Base-by-base conservation (phyloP, 208 protist genomes). In the Crithidia expoeki region DNA sequence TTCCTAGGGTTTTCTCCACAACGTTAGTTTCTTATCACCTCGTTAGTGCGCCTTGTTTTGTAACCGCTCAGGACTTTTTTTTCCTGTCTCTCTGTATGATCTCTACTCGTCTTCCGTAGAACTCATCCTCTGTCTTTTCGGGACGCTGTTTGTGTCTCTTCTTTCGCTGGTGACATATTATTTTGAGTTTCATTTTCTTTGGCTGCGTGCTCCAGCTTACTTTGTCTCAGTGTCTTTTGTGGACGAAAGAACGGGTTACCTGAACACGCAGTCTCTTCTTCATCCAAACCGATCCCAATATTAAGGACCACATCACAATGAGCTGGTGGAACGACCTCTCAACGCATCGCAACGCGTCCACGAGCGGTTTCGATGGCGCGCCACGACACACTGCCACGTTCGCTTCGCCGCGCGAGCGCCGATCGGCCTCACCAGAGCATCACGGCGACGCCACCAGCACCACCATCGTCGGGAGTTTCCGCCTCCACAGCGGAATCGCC, bases 301-400 rank as follows among this genome's bases (percentile, higher is more conserved):
- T 19, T 6, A 21, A 63, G 6, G 33, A 50, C 4, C 47, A 23
- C 9, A 17, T 5, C n/a, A 49, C 10, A 16, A 76, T 76, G 71
- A 71, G 71, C 16, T 76, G 71, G 71, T 76, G 71, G 71, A 76
- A 76, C 71, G 64, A 68, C 53, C 63, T 75, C 25, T 62, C 61
- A 12, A 68, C 69, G 25, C 69, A 68, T 28, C 71, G 71, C 57
- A 70, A 49, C 55, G 49, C 25, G 17, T 21, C 46, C 16, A 14
- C 19, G 11, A 44, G 23, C 49, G 49, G 49, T 23, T 9, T 40
- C n/a, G 69, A 75, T 34, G 51, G 61, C 36, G 17, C 25, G 25
- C 25, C 42, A 19, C 69, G 61, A 14, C 61, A 47, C n/a, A 9
- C 19, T 25, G 21, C 68, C 19, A 38, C 21, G 42, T 64, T 40